Percentiles rank a stretch among this genome's conserved stretches.
These are phyloP conservation scores for Nitzschia putrida DNA, from an alignment of 108 stramenopile species.

Conservation along the genomic window DNA sequence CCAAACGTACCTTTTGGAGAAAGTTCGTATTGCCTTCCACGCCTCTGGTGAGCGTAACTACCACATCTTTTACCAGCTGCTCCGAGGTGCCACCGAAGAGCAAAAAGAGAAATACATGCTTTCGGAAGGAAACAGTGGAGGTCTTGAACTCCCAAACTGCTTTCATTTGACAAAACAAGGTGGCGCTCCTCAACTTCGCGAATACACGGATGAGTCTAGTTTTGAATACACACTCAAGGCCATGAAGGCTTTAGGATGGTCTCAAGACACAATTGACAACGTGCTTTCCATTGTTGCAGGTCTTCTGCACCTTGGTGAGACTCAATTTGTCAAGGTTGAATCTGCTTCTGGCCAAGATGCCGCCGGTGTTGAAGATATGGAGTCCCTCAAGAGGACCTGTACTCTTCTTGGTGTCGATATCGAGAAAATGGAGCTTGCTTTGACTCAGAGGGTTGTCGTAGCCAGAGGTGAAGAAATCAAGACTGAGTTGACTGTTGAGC, in stretches of 20 bases:
- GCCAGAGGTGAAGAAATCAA: constrained; percentile 83
- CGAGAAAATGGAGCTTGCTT: constrained; percentile 65
- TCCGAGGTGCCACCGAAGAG: constrained; percentile 82
- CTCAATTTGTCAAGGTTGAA: constrained; percentile 66
- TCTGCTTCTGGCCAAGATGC: constrained; percentile 71
- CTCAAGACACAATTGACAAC: constrained; percentile 63
- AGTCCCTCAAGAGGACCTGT: constrained; percentile 68
- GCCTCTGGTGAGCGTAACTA: constrained; percentile 90
- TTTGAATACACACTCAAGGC: constrained; percentile 83
- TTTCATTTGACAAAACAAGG: constrained; percentile 87
- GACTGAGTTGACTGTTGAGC: constrained; percentile 70
- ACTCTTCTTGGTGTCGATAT: constrained; percentile 80
- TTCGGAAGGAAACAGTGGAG: constrained; percentile 75
- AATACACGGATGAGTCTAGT: constrained; percentile 89
- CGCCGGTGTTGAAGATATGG: constrained; percentile 65
- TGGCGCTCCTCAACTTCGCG: constrained; percentile 82
- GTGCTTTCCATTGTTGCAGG: constrained; percentile 84
- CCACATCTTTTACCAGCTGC: constrained; percentile 94
- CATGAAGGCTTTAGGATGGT: constrained; percentile 85
- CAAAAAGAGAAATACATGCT: constrained; percentile 82
- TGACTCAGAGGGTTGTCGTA: constrained; percentile 82
- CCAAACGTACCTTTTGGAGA: constrained; percentile 96
- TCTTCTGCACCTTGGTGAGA: constrained; percentile 88
- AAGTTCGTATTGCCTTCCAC: constrained; percentile 92
- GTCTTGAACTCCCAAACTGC: constrained; percentile 73